These are phyloP conservation scores for Debaryomyces subglobosus DNA, from an alignment of 1,139 yeast species.

Conservation along the genomic window DNA sequence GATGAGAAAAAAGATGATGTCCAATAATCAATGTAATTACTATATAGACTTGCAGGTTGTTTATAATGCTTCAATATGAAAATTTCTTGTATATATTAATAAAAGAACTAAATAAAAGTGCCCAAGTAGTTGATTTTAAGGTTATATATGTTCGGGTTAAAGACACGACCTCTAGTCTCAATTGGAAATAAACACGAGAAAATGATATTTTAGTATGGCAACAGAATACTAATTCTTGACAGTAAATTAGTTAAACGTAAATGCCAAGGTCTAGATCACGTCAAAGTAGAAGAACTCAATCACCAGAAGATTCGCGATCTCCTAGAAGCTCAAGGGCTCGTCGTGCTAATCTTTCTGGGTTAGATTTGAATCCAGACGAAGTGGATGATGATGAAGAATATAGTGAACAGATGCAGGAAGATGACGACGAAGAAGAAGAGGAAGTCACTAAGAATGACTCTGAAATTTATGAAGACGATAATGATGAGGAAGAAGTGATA, in stretches of 20 bases:
- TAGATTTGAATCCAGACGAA: conserved; percentile 30
- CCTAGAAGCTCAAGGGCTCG: conserved; percentile 24
- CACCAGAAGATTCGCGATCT: conserved; percentile 17
- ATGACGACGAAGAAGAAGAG: conserved; percentile 18
- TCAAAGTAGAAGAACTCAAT: conserved; percentile 12
- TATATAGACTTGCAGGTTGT: conserved; percentile 1
- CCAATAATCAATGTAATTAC: conserved; percentile 5
- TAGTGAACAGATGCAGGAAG: conserved; percentile 25
- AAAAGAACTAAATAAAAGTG: background rate
- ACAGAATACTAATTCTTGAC: background rate
- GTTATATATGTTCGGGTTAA: background rate
- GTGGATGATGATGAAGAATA: conserved; percentile 29
- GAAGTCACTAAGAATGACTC: conserved; percentile 18
- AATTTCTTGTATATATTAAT: conserved; percentile 6
- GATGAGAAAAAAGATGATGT: conserved; percentile 30
- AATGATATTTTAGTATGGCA: background rate
- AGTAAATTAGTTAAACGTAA: background rate
- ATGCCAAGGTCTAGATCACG: conserved; percentile 13
- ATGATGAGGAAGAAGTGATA: conserved; percentile 13
- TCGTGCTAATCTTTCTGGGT: conserved; percentile 29
- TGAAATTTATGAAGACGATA: conserved; percentile 18
- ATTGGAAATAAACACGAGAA: conserved; percentile 1
- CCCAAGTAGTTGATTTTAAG: background rate
- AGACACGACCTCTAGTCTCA: conserved; percentile 2
- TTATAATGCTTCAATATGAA: background rate